Evolutionary conservation across 1,139 yeast species (phyloP).

Genomic region (Geotrichum aggregatum): DNA sequence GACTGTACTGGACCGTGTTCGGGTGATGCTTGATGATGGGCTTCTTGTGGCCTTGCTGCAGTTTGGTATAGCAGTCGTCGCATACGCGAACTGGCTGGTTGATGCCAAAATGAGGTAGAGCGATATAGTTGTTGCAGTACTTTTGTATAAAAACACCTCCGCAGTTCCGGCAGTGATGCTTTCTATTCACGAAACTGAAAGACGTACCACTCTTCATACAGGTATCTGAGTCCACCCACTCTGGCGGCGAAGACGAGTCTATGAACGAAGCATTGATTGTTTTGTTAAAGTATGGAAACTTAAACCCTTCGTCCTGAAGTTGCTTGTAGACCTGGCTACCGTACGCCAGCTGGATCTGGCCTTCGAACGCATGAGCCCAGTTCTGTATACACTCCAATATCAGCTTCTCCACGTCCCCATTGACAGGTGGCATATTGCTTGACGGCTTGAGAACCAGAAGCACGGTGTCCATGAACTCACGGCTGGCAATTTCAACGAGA

Average conservation of each 20-base stretch:
- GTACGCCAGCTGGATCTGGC: conserved; percentile 62
- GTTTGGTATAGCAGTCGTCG: conserved; percentile 74
- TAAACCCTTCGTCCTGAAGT: conserved; percentile 56
- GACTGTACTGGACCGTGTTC: conserved; percentile 6
- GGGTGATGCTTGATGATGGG: not conserved
- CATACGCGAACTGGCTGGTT: conserved; percentile 89
- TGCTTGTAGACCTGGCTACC: conserved; percentile 60
- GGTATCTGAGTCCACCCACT: conserved; percentile 93
- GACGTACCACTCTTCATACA: conserved; percentile 90
- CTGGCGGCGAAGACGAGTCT: conserved; percentile 93
- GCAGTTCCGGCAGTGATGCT: conserved; percentile 95
- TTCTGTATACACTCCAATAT: conserved; percentile 65
- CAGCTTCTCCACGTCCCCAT: conserved; percentile 54
- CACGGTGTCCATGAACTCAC: conserved; percentile 76
- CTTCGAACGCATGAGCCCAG: conserved; percentile 75
- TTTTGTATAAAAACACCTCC: conserved; percentile 90
- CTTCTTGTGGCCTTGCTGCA: conserved; percentile 25
- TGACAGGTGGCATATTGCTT: conserved; percentile 36
- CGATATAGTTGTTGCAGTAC: conserved; percentile 67
- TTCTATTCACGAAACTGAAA: conserved; percentile 78
- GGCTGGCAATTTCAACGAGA: conserved; percentile 68
- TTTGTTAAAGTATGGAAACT: conserved; percentile 51
- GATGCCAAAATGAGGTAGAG: conserved; percentile 81
- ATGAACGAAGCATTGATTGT: conserved; percentile 54
- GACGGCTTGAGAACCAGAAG: conserved; percentile 38